Base-by-base conservation (phyloP, 495 filamentous ascomycete genomes). In the Aspergillus campestris region DNA sequence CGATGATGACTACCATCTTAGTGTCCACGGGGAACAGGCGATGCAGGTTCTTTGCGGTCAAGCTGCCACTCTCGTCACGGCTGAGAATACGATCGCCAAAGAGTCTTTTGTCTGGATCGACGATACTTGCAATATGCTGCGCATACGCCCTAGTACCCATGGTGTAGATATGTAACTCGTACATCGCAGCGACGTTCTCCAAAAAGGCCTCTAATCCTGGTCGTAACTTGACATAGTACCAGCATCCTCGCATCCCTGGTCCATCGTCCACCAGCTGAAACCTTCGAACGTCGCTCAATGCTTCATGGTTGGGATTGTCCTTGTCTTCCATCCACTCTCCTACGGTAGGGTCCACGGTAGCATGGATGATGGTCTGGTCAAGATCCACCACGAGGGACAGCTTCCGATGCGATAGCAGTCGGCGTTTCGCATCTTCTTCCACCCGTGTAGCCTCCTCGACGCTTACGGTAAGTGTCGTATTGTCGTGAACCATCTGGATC, bases 221-320 rank as follows among this genome's bases (percentile, higher is more conserved):
- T n/a, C 92, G 88, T 69, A 95, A 81, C 64, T 99, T 99, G 71
- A 97, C 91, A 61, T 95, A 97, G 67, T 99, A 99, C 83, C 83
- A 94, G 55, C 83, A 87, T 7, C 80, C 80, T 32, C 77, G 80
- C 47, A 81, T 80, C 9, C 77, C 74, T 14, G 86, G 84, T 14
- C 82, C 86, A 57, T 95, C 89, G 48, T 95, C 87, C 9, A 78
- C 71, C 44, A 99, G 74, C 66, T 95, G 87, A 53, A 99, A 99
- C 34, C 77, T 69, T 51, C 78, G 73, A 15, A 97, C 89, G 52
- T 92, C 84, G 57, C 87, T 91, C 47, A 97, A 81, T 2, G 89
- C 86, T 37, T 89, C 82, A 61, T 96, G 77, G 57, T 99, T 99
- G 29, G 92, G 88, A 47, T 94, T 95, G 6, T 77, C 73, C 38